A percentile compares a stretch with the other conserved stretches of the same genome.
phyloP scores from a whole-genome alignment of 768 basidiomycete genomes.

The Cyclocybe cylindracea region DNA sequence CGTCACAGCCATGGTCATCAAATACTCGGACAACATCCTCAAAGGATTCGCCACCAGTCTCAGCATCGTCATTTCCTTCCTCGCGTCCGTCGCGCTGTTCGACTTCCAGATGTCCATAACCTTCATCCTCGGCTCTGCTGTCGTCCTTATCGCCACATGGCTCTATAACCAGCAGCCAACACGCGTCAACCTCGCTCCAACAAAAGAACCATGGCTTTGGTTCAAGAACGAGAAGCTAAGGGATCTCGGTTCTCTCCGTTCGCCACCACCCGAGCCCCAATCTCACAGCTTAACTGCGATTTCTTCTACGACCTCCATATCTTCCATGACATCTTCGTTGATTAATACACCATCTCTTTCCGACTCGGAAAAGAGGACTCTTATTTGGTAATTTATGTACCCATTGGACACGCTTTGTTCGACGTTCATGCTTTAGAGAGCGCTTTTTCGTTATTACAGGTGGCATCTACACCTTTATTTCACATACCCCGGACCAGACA shows the following conservation, averaged over 20 bases:
- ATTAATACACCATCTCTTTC: conserved; percentile 19
- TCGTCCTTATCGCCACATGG: conserved; percentile 89
- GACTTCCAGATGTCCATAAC: conserved; percentile 83
- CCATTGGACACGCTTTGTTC: neutral
- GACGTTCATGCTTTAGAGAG: neutral
- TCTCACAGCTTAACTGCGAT: conserved; percentile 24
- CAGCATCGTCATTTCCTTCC: conserved; percentile 93
- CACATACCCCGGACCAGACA: neutral
- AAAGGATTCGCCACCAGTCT: conserved; percentile 96
- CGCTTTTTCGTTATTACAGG: neutral
- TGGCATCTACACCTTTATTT: neutral
- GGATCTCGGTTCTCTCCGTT: conserved; percentile 15
- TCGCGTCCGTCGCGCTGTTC: conserved; percentile 89
- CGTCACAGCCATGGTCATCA: conserved; percentile 91
- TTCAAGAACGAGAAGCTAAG: conserved; percentile 26
- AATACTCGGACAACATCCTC: conserved; percentile 88
- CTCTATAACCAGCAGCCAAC: conserved; percentile 78
- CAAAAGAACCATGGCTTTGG: conserved; percentile 22
- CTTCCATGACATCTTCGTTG: conserved; percentile 25
- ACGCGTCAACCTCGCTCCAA: conserved; percentile 18
- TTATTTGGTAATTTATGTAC: conserved; percentile 13
- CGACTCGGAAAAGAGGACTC: conserved; percentile 22
- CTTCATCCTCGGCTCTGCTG: conserved; percentile 80
- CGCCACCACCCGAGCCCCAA: conserved; percentile 14
- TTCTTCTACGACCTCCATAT: conserved; percentile 33